Evolutionary conservation across 495 filamentous ascomycete species (phyloP).

Genomic region (Aspergillus conjunctus): DNA sequence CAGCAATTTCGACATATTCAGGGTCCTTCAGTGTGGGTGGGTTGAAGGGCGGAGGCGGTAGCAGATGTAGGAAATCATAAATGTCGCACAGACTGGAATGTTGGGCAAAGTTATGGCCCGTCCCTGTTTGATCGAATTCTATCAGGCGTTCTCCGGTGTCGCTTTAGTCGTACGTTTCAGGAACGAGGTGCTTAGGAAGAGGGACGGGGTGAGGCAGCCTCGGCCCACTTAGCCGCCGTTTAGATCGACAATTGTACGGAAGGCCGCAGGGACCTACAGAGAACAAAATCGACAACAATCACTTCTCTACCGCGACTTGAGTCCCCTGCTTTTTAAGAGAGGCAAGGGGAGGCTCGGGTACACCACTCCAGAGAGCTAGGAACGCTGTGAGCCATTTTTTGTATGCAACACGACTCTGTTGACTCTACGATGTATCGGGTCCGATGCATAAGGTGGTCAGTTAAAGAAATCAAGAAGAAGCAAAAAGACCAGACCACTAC

Average conservation of each 20-base stretch:
- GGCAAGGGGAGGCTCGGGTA: background rate
- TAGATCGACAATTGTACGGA: conserved; percentile 12
- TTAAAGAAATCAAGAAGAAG: no score
- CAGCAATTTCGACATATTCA: conserved; percentile 31
- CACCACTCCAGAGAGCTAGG: background rate
- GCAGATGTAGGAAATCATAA: conserved; percentile 4
- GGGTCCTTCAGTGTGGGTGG: conserved; percentile 15
- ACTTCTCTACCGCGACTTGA: background rate
- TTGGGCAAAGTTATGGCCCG: conserved; percentile 7
- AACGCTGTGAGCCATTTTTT: background rate
- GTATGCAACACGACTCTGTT: no score
- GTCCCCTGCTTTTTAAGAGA: background rate
- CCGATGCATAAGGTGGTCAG: no score
- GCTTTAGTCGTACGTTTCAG: conserved; percentile 7
- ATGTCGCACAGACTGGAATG: conserved; percentile 11
- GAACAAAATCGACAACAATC: background rate
- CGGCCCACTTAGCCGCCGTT: conserved; percentile 21
- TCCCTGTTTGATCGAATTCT: conserved; percentile 5
- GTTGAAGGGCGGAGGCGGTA: conserved; percentile 14
- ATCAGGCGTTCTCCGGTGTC: background rate
- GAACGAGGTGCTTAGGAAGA: background rate
- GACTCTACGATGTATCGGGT: no score
- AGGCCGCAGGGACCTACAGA: background rate
- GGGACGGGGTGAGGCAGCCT: conserved; percentile 13
- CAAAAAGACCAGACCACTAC: no score